Conservation (phyloP, 1,284 basidiomycete species). For the Tilletia indica region DNA sequence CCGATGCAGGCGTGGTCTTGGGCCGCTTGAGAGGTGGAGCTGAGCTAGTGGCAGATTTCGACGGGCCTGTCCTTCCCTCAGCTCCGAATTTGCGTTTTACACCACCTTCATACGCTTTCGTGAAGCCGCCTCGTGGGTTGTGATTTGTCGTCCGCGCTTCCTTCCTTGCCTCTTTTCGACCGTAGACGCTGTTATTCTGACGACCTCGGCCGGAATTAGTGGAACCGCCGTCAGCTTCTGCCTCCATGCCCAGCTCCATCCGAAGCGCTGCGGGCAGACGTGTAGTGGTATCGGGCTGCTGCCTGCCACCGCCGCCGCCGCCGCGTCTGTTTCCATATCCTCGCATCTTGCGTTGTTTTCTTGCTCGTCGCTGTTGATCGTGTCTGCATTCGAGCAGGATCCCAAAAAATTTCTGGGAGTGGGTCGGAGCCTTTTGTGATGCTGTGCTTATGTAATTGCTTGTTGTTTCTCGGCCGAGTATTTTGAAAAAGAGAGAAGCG, state of each 20-base stretch:
- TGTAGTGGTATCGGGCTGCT: constrained; percentile 30
- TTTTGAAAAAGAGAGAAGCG: background rate
- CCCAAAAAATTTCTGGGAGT: constrained; percentile 11
- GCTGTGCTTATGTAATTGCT: background rate
- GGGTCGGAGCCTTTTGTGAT: background rate
- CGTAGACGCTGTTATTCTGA: constrained; percentile 18
- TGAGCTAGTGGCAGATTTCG: background rate
- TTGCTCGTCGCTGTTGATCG: too few species aligned
- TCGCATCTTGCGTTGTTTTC: too few species aligned
- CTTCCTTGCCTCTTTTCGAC: constrained; percentile 27
- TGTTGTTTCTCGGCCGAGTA: background rate
- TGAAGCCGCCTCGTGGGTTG: background rate
- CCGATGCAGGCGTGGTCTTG: background rate
- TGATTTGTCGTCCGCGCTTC: constrained; percentile 18
- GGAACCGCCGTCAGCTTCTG: background rate
- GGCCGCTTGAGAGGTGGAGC: background rate
- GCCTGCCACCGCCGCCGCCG: too few species aligned
- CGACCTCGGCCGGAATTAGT: constrained; percentile 19
- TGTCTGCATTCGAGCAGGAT: background rate
- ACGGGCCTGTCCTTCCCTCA: background rate
- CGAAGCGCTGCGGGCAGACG: constrained; percentile 44
- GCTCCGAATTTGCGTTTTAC: background rate
- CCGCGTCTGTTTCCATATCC: too few species aligned
- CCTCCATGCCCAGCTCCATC: constrained; percentile 43
- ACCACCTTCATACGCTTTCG: too few species aligned